phyloP scores from a whole-genome alignment of 805 yeast species.

The Saturnispora diversa region DNA sequence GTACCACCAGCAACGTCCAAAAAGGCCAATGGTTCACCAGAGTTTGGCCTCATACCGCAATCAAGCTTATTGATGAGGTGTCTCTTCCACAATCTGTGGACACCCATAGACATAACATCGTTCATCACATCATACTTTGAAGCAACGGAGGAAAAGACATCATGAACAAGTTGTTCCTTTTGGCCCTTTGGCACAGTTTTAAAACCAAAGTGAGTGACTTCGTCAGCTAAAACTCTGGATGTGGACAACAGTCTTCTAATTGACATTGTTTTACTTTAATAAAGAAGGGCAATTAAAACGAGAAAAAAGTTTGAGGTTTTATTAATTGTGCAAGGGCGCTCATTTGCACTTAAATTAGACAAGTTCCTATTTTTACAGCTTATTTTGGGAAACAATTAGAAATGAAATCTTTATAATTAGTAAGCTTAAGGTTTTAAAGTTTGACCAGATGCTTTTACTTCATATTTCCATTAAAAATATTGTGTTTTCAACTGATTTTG shows the following conservation, averaged over 20 bases:
- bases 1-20: slow-evolving; percentile 98
- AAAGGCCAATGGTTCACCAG: slow-evolving; percentile 66
- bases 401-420: no score
- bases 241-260: slow-evolving; percentile 8
- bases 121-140: slow-evolving; percentile 93
- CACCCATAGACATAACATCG: slow-evolving; percentile 94
- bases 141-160: slow-evolving; percentile 92
- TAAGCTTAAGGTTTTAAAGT: no score
- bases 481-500: no score
- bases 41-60: slow-evolving; percentile 87
- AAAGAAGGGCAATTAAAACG: slow-evolving; percentile 1
- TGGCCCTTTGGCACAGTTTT: slow-evolving; percentile 70
- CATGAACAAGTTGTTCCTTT: slow-evolving; percentile 75
- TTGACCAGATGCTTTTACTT: no score
- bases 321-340: background rate
- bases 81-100: slow-evolving; percentile 91
- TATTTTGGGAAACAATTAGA: no score
- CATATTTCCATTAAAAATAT: no score
- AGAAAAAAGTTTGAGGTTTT: background rate
- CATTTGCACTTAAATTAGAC: no score
- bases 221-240: slow-evolving; percentile 4
- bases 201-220: slow-evolving; percentile 83
- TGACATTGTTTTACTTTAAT: slow-evolving; percentile 3
- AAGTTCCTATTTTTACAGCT: no score
- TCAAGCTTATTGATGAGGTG: slow-evolving; percentile 83